Base-by-base conservation (phyloP, 2,329 filamentous ascomycete species). In the Xylariomycetidae sp. region DNA sequence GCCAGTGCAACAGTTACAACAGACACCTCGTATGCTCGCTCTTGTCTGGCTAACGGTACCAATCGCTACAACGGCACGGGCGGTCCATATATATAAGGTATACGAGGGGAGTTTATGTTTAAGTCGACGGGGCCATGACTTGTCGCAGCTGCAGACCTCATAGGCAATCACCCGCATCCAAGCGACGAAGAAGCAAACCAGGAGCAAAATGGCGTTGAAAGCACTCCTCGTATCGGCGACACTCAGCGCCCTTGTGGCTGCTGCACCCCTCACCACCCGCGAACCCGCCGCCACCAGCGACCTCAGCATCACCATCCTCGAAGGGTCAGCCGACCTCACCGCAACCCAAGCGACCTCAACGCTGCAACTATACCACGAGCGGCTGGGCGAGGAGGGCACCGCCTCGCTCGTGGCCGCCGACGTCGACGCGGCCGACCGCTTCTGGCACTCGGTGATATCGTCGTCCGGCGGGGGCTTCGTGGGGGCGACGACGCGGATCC, bases 381-480 rank as follows among this genome's bases (percentile, higher is more conserved):
- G 15, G 13, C 34, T 37, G 2, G 30, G 30, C 16, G 24, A 32
- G 19, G 24, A 22, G 10, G 34, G 23, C 12, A 32, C 22, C 10
- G 19, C 23, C 17, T 24, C n/a, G 17, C 16, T 37, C 13, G 29
- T 37, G 9, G 18, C 17, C 15, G 3, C 29, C 10, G 24, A 32
- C 10, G 19, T 32, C 10, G 29, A 5, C 15, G 34, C 34, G 18
- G 34, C 34, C 10, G 34, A 37, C 25, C 19, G 24, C n/a, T 37
- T 32, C n/a, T 37, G 29, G 29, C 22, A 28, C 23, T 18, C 25
- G 10, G 16, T 20, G 7, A 10, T 37, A 5, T 8, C 29, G 6
- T 28, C 32, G 14, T 13, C 34, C 6, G 32, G 23, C 6, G 25
- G 19, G 10, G 25, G 32, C n/a, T 17, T 13, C 14, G n/a, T 29